Evolutionary conservation across 176 grass and related monocot species (phyloP).

Genomic region (Bothriochloa decipiens): DNA sequence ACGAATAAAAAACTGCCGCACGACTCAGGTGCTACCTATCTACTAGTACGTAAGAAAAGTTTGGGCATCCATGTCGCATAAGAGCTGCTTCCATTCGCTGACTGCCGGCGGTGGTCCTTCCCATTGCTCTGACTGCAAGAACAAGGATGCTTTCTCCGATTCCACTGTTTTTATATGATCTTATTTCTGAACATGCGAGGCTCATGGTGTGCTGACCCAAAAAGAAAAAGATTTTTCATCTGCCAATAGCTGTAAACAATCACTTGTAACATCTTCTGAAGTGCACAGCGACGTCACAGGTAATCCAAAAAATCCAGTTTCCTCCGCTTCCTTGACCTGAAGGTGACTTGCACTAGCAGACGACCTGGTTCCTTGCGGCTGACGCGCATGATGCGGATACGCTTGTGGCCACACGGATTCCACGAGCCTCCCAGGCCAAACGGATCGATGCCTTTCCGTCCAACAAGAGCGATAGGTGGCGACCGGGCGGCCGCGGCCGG

Average conservation of each 20-base stretch:
- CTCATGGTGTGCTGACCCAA: neutral
- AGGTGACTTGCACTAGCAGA: neutral
- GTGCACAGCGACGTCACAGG: neutral
- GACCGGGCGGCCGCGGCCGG: too few species aligned
- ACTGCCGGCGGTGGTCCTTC: neutral
- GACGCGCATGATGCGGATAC: neutral
- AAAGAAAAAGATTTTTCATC: neutral
- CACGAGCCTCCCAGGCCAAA: neutral
- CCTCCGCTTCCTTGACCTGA: slow-evolving; percentile 7
- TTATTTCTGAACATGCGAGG: neutral
- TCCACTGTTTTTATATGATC: neutral
- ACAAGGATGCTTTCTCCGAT: neutral
- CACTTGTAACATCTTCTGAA: neutral
- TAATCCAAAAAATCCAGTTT: neutral
- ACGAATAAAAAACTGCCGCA: neutral
- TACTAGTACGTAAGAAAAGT: neutral
- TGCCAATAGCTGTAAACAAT: neutral
- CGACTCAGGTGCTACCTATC: neutral
- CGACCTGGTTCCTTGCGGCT: neutral
- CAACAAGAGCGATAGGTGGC: neutral
- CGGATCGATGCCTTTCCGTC: slow-evolving; percentile 19
- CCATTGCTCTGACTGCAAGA: neutral
- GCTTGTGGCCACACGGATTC: neutral
- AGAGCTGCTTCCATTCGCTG: slow-evolving; percentile 1
- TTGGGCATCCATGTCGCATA: neutral